A percentile compares a stretch with the other conserved stretches of the same genome.
These are phyloP conservation scores for Endothia cerciana DNA, from an alignment of 2,329 filamentous ascomycete species.

Conservation along the genomic window DNA sequence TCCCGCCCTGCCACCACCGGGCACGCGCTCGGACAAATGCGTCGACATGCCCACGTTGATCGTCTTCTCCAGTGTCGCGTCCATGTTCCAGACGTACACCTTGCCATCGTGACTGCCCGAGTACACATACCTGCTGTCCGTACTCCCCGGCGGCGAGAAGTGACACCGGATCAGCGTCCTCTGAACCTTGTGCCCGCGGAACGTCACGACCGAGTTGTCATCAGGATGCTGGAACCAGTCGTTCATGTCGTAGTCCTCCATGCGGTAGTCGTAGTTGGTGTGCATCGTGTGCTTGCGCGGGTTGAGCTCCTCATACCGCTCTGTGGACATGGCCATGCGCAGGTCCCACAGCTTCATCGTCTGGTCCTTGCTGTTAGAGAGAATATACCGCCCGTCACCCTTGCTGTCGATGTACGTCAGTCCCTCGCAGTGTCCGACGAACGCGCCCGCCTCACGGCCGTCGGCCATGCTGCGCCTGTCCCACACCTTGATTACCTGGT, in stretches of 20 bases:
- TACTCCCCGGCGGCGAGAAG: conserved; percentile 85
- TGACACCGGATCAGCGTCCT: conserved; percentile 93
- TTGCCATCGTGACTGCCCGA: conserved; percentile 87
- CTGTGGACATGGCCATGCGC: conserved; percentile 81
- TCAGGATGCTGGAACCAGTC: conserved; percentile 75
- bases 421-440: conserved; percentile 69
- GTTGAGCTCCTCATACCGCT: conserved; percentile 61
- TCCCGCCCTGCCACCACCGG: conserved; percentile 21
- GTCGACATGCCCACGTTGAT: conserved; percentile 80
- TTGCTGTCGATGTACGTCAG: conserved; percentile 73
- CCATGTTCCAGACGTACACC: conserved; percentile 91
- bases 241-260: conserved; percentile 65
- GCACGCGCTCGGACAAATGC: background rate
- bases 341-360: conserved; percentile 98
- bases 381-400: conserved; percentile 76
- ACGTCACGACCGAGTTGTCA: conserved; percentile 92
- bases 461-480: conserved; percentile 91
- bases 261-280: conserved; percentile 76
- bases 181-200: conserved; percentile 85
- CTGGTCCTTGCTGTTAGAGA: conserved; percentile 95
- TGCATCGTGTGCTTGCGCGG: conserved; percentile 55
- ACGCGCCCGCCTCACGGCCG: conserved; percentile 69
- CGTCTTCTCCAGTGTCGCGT: conserved; percentile 77
- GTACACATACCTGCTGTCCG: conserved; percentile 91
- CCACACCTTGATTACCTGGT: conserved; percentile 94